phyloP scores from a whole-genome alignment of 768 basidiomycete genomes.

The Chalciporus chontae region DNA sequence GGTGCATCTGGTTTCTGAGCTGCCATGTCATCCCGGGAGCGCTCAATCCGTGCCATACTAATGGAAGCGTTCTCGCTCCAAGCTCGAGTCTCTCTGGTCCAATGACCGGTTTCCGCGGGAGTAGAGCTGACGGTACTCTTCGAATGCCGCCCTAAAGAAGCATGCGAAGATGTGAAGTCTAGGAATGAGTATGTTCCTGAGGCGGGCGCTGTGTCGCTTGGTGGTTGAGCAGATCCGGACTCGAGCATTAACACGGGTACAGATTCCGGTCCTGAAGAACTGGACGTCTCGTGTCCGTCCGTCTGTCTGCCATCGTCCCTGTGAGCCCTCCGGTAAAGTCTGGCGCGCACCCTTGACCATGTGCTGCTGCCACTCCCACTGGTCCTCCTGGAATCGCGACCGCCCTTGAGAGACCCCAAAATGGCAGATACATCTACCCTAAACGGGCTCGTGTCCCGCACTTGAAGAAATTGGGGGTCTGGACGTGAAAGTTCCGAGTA shows the following conservation, averaged over 20 bases:
- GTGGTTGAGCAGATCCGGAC: conserved; percentile 11
- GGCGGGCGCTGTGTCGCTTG: conserved; percentile 20
- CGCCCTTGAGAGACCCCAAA: conserved; percentile 16
- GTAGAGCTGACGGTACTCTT: conserved; percentile 25
- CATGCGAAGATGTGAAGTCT: conserved; percentile 27
- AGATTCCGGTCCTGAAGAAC: conserved; percentile 27
- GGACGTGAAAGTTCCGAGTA: conserved; percentile 2
- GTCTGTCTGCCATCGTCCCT: conserved; percentile 26
- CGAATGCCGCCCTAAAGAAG: conserved; percentile 23
- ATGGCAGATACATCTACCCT: conserved; percentile 38
- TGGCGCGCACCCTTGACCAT: conserved; percentile 30
- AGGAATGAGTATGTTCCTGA: conserved; percentile 34
- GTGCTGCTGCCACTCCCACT: conserved; percentile 24
- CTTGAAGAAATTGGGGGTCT: conserved; percentile 29
- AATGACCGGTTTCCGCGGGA: conserved; percentile 27
- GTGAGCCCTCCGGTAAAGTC: conserved; percentile 30
- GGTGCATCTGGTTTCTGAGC: conserved; percentile 29
- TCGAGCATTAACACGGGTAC: conserved; percentile 31
- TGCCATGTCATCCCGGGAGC: conserved; percentile 13
- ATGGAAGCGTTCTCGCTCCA: conserved; percentile 20
- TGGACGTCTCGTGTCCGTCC: conserved; percentile 20
- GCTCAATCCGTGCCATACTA: conserved; percentile 16
- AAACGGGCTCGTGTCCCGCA: conserved; percentile 46
- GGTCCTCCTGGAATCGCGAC: conserved; percentile 20
- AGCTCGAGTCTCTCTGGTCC: conserved; percentile 2